A percentile compares a stretch with the other conserved stretches of the same genome.
Evolutionary conservation across 176 grass and related monocot genomes (phyloP).

Genomic region (Rhynchospora breviuscula): DNA sequence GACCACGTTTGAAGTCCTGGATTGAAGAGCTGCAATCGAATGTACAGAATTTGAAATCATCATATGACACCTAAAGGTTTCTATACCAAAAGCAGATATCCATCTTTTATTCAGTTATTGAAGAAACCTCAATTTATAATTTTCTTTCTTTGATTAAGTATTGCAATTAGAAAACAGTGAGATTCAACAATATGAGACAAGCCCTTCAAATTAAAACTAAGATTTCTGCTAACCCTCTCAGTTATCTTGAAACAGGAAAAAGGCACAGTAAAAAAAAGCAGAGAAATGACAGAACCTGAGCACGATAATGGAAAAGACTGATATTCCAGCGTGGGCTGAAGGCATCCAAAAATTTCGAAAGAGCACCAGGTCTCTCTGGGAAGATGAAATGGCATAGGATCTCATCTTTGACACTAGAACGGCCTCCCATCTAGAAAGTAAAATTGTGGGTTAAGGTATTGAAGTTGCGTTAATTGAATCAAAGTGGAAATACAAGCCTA

Average conservation of each 20-base stretch:
- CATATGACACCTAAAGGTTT: background rate
- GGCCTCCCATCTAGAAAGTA: conserved; percentile 72
- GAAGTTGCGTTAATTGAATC: background rate
- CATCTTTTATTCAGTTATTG: background rate
- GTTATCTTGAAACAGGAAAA: background rate
- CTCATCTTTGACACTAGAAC: conserved; percentile 74
- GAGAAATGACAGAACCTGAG: conserved; percentile 47
- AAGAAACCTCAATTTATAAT: background rate
- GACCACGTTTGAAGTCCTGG: background rate
- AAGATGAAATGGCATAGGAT: conserved; percentile 91
- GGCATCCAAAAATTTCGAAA: conserved; percentile 81
- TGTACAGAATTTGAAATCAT: background rate
- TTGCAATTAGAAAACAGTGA: background rate
- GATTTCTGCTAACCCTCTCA: background rate
- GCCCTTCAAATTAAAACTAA: background rate
- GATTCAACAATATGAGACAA: background rate
- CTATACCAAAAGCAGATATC: background rate
- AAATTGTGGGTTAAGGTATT: background rate
- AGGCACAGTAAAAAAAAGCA: background rate
- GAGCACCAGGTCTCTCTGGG: conserved; percentile 78
- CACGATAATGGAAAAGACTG: conserved; percentile 94
- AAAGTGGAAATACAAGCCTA: background rate
- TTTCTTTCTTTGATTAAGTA: background rate
- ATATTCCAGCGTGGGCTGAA: conserved; percentile 94
- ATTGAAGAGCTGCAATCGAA: background rate